Conservation (phyloP, 345 rosid species). For the Schrenkiella parvula region DNA sequence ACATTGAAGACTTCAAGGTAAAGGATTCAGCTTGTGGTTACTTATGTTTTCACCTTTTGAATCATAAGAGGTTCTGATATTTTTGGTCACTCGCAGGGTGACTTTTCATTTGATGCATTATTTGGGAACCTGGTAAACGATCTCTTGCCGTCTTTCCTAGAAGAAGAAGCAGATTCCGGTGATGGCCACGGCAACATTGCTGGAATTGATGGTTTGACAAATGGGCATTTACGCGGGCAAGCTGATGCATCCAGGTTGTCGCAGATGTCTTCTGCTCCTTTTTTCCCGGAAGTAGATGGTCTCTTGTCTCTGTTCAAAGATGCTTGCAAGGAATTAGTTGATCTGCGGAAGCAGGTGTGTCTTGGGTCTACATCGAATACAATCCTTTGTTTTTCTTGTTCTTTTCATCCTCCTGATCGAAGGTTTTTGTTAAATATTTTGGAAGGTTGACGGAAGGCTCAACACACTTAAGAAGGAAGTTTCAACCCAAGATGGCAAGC, state of each 20-base stretch:
- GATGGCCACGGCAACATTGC: constrained; percentile 40
- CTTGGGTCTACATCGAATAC: not conserved
- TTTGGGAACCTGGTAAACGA: constrained; percentile 89
- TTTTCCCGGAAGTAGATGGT: constrained; percentile 93
- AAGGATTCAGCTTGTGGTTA: not conserved
- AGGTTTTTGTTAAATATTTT: constrained; percentile 12
- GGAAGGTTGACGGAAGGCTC: constrained; percentile 87
- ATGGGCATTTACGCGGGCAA: constrained; percentile 61
- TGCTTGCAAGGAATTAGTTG: constrained; percentile 85
- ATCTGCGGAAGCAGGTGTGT: constrained; percentile 74
- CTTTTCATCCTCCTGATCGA: constrained; percentile 6
- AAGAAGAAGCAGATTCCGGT: constrained; percentile 73
- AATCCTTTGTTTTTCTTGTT: not conserved
- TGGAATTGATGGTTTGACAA: constrained; percentile 50
- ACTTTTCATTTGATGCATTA: constrained; percentile 91
- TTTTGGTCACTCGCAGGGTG: constrained; percentile 55
- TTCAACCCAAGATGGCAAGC: constrained; percentile 85
- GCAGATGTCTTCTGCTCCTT: constrained; percentile 58
- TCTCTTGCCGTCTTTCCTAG: constrained; percentile 76
- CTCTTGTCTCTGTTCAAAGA: constrained; percentile 81
- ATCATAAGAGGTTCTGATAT: not conserved
- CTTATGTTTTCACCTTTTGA: not conserved
- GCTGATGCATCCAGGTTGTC: constrained; percentile 52
- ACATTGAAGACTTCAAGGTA: constrained; percentile 94
- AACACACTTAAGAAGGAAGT: constrained; percentile 87